These are phyloP conservation scores for Citropsis articulata DNA, from an alignment of 345 rosid species.

Conservation along the genomic window DNA sequence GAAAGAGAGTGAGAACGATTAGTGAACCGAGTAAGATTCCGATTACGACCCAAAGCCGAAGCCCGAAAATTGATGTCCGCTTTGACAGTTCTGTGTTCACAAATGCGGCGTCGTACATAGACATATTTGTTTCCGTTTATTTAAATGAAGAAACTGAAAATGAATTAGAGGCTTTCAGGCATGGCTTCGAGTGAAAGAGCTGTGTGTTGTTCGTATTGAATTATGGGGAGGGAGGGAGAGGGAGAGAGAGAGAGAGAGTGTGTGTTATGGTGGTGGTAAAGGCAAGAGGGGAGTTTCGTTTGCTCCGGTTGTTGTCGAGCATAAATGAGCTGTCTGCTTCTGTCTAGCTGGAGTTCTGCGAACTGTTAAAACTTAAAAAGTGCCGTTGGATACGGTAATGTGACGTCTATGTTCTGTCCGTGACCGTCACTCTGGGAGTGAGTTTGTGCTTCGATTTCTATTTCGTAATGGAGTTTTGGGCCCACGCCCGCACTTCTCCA, in stretches of 20 bases:
- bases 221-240: neutral
- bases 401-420: slow-evolving; percentile 9
- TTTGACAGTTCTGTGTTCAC: slow-evolving; percentile 76
- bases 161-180: neutral
- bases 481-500: neutral
- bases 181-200: neutral
- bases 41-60: slow-evolving; percentile 84
- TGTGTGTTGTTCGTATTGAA: neutral
- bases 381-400: slow-evolving; percentile 1
- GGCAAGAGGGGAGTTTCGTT: neutral
- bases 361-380: too few relatives aligned
- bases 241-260: neutral
- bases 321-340: slow-evolving; percentile 15
- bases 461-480: neutral
- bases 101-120: slow-evolving; percentile 61
- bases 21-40: slow-evolving; percentile 85
- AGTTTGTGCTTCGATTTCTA: neutral
- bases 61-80: slow-evolving; percentile 87
- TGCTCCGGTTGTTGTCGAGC: neutral
- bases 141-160: neutral
- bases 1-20: slow-evolving; percentile 75
- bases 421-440: neutral
- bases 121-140: slow-evolving; percentile 24
- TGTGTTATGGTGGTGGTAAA: neutral
- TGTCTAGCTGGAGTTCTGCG: neutral